A percentile compares a stretch with the other conserved stretches of the same genome.
Evolutionary conservation across 345 rosid genomes (phyloP).

Genomic region (Hibiscus tridactylites): DNA sequence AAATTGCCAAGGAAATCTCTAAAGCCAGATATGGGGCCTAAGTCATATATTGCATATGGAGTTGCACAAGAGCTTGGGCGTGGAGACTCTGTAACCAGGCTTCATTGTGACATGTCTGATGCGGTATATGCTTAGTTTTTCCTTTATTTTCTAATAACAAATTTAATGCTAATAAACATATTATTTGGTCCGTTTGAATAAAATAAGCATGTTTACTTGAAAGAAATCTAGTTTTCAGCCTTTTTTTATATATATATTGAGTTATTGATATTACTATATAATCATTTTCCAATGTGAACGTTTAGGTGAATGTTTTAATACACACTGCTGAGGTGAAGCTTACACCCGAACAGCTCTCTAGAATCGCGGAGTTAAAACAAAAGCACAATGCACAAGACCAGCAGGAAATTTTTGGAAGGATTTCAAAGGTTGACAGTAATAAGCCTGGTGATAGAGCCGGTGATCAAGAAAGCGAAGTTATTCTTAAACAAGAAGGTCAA

Average conservation of each 20-base stretch:
- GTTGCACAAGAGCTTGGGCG: constrained; percentile 47
- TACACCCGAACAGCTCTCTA: neutral
- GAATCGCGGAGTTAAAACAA: constrained; percentile 30
- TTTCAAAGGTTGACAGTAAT: constrained; percentile 9
- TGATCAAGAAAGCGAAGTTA: too few species aligned
- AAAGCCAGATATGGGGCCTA: constrained; percentile 63
- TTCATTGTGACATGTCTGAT: constrained; percentile 59
- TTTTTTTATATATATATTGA: neutral
- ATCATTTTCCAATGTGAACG: neutral
- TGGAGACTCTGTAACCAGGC: constrained; percentile 65
- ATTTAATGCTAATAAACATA: neutral
- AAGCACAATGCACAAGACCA: constrained; percentile 48
- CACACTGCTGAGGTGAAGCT: constrained; percentile 38
- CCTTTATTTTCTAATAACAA: neutral
- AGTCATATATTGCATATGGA: constrained; percentile 53
- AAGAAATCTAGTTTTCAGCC: neutral
- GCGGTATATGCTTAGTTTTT: constrained; percentile 31
- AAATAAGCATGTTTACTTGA: neutral
- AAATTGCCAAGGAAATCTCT: constrained; percentile 27
- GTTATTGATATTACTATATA: neutral
- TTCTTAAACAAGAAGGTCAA: neutral
- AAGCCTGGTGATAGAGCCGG: neutral
- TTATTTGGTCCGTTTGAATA: neutral
- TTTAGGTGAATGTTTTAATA: constrained; percentile 53
- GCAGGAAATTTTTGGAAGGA: constrained; percentile 34